These are phyloP conservation scores for Paxillus ammoniavirescens DNA, from an alignment of 768 basidiomycete genomes.

Conservation along the genomic window DNA sequence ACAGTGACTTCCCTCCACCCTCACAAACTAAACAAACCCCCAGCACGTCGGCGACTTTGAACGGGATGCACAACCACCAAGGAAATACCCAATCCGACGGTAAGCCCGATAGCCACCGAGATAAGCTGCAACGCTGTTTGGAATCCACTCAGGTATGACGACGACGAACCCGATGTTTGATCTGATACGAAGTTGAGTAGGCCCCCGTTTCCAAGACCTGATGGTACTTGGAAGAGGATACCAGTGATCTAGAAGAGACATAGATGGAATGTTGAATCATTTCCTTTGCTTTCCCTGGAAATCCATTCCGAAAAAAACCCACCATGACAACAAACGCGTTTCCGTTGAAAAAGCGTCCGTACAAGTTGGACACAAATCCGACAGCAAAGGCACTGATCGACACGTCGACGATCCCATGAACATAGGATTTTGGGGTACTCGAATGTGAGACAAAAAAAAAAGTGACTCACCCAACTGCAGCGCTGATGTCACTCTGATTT, in stretches of 20 bases:
- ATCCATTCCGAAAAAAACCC: conserved; percentile 12
- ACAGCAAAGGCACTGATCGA: conserved; percentile 67
- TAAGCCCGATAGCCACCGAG: conserved; percentile 48
- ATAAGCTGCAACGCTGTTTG: conserved; percentile 74
- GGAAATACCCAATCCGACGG: conserved; percentile 74
- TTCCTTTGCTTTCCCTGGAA: not conserved
- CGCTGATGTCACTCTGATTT: conserved; percentile 72
- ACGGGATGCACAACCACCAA: conserved; percentile 66
- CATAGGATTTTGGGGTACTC: not conserved
- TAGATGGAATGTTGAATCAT: not conserved
- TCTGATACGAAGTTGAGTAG: conserved; percentile 67
- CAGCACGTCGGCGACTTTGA: conserved; percentile 54
- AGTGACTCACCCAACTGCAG: conserved; percentile 60
- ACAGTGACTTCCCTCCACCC: not conserved
- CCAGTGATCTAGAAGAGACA: conserved; percentile 54
- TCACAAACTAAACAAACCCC: conserved; percentile 62
- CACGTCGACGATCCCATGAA: not conserved
- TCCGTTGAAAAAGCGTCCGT: conserved; percentile 69
- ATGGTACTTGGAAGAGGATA: conserved; percentile 83
- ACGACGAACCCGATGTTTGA: conserved; percentile 48
- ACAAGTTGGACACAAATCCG: conserved; percentile 75
- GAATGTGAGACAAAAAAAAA: not conserved
- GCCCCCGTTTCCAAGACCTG: conserved; percentile 77
- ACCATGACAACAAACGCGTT: conserved; percentile 85
- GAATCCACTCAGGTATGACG: conserved; percentile 68